These are phyloP conservation scores for Kernera saxatilis DNA, from an alignment of 345 rosid genomes.

Conservation along the genomic window DNA sequence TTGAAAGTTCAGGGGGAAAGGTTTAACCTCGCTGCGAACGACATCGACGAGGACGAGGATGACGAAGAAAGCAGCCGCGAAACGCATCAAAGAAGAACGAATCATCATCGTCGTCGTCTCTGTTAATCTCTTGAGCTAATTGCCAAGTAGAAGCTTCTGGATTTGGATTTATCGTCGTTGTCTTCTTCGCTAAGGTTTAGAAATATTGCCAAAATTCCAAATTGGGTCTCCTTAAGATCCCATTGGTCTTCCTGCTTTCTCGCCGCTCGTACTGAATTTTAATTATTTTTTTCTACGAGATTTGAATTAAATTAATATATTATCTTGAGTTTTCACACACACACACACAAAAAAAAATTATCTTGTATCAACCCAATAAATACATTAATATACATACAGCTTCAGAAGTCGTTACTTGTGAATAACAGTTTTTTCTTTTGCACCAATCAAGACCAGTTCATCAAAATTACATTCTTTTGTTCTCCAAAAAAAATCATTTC, in stretches of 20 bases:
- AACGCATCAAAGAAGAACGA: neutral
- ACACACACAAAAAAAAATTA: too few species aligned
- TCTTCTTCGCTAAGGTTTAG: conserved; percentile 29
- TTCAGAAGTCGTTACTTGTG: too few species aligned
- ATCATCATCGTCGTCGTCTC: conserved; percentile 1
- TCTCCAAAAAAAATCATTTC: too few species aligned
- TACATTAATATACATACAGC: too few species aligned
- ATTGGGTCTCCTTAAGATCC: conserved; percentile 1
- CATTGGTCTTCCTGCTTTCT: conserved; percentile 22
- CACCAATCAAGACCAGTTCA: too few species aligned
- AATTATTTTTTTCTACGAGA: too few species aligned
- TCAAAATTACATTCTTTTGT: too few species aligned
- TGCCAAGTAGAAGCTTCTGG: neutral
- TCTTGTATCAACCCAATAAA: too few species aligned
- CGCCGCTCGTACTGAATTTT: too few species aligned
- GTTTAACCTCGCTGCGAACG: conserved; percentile 29
- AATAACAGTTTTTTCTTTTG: too few species aligned
- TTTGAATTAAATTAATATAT: too few species aligned
- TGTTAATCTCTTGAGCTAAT: neutral
- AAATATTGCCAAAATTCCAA: neutral
- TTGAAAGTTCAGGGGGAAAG: neutral
- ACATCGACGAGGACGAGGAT: conserved; percentile 35
- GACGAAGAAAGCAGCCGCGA: conserved; percentile 31
- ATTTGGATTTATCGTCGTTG: neutral
- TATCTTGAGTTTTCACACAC: too few species aligned